These are phyloP conservation scores for Pezicula neosporulosa DNA, from an alignment of 2,329 filamentous ascomycete genomes.

Conservation along the genomic window DNA sequence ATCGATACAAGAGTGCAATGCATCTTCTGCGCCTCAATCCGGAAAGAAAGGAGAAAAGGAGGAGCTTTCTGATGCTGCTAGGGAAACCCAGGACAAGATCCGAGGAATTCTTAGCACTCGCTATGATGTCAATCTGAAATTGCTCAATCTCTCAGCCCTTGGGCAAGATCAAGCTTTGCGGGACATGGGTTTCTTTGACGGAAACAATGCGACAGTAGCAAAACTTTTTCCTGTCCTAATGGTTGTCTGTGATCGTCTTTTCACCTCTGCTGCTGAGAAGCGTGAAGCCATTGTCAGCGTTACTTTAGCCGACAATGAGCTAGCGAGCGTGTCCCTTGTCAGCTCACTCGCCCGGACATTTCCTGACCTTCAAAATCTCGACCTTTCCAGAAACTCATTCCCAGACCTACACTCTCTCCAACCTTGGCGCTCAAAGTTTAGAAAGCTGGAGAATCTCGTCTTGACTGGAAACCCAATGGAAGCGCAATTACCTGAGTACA, in stretches of 20 bases:
- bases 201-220: conserved; percentile 41
- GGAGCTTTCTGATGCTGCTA: conserved; percentile 46
- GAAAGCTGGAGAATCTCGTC: conserved; percentile 75
- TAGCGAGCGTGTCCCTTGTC: conserved; percentile 69
- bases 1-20: conserved; percentile 43
- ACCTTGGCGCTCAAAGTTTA: conserved; percentile 77
- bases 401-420: conserved; percentile 63
- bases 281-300: conserved; percentile 78
- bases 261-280: conserved; percentile 69
- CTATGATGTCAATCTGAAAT: conserved; percentile 68
- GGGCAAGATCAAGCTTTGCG: conserved; percentile 69
- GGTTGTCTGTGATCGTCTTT: conserved; percentile 76
- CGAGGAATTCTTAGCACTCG: conserved; percentile 68
- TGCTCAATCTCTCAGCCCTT: conserved; percentile 80
- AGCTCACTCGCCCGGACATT: conserved; percentile 75
- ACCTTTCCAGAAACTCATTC: conserved; percentile 82
- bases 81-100: conserved; percentile 66
- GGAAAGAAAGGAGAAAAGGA: conserved; percentile 32
- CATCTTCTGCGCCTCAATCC: conserved; percentile 3
- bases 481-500: conserved; percentile 54
- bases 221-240: conserved; percentile 94
- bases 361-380: conserved; percentile 82
- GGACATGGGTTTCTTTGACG: conserved; percentile 72
- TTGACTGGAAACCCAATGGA: conserved; percentile 75
- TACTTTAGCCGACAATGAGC: conserved; percentile 75